Percentiles rank a stretch among this genome's conserved stretches.
Conservation (phyloP, 768 basidiomycete genomes). For the Tulasnella sp. region DNA sequence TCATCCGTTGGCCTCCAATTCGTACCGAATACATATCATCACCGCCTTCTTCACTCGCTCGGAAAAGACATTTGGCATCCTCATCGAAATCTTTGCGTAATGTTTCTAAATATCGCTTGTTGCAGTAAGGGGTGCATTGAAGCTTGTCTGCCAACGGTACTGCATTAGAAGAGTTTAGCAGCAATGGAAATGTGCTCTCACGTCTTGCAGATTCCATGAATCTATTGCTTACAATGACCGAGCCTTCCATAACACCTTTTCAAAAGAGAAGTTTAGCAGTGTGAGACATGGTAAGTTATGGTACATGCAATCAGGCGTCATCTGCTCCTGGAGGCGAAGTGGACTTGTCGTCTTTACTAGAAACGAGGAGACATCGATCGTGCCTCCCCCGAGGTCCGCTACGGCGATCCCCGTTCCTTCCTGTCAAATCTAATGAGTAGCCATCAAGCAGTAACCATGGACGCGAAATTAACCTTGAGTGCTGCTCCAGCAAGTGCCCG, state of each 20-base stretch:
- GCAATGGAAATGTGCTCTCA: neutral
- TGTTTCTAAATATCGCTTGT: neutral
- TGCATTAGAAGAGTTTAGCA: too few species aligned
- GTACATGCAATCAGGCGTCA: constrained; percentile 54
- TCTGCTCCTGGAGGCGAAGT: constrained; percentile 81
- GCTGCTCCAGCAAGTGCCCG: constrained; percentile 44
- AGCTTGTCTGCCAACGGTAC: neutral
- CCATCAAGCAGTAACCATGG: neutral
- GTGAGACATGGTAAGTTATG: constrained; percentile 49
- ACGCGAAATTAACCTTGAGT: constrained; percentile 39
- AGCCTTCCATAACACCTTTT: constrained; percentile 55
- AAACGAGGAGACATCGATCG: constrained; percentile 51
- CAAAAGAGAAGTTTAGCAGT: constrained; percentile 41
- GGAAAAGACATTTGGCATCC: neutral
- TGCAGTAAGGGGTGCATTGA: neutral
- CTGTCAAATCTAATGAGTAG: neutral
- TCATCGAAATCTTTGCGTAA: neutral
- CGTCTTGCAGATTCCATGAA: constrained; percentile 35
- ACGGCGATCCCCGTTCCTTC: constrained; percentile 44
- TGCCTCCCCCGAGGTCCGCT: constrained; percentile 58
- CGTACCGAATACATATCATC: neutral
- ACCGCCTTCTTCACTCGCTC: neutral
- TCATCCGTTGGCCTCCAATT: neutral
- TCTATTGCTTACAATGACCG: constrained; percentile 52
- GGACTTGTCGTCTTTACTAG: constrained; percentile 69